phyloP scores from a whole-genome alignment of 257 asterid genomes.

The Petunia axillaris region DNA sequence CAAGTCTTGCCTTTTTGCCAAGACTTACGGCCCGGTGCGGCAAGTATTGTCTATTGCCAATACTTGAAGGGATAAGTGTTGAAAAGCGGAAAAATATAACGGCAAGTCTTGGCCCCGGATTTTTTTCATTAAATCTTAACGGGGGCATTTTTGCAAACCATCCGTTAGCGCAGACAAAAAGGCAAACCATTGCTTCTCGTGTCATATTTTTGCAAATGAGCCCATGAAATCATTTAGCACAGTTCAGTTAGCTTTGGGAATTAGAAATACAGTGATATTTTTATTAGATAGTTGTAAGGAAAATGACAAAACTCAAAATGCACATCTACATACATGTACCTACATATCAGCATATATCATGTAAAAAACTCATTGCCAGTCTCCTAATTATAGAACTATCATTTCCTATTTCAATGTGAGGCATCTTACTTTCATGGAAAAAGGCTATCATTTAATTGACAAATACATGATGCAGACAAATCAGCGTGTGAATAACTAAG shows the following conservation, averaged over 20 bases:
- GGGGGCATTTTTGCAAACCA: too few species aligned
- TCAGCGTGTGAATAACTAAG: neutral
- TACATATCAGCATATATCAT: neutral
- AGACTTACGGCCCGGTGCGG: too few species aligned
- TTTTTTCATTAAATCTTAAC: too few species aligned
- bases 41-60: too few species aligned
- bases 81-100: too few species aligned
- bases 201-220: neutral
- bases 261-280: constrained; percentile 4
- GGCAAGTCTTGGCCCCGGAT: too few species aligned
- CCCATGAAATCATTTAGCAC: constrained; percentile 9
- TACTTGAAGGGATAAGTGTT: too few species aligned
- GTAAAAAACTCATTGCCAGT: neutral
- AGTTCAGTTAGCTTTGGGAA: neutral
- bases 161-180: too few species aligned
- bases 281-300: neutral
- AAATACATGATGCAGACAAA: constrained; percentile 19
- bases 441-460: neutral
- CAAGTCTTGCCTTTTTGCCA: too few species aligned
- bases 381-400: constrained; percentile 1
- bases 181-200: too few species aligned
- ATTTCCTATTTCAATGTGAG: neutral
- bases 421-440: neutral
- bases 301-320: neutral
- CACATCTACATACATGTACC: neutral